phyloP scores from a whole-genome alignment of 2,329 filamentous ascomycete genomes.

The Diaporthe ampelina region DNA sequence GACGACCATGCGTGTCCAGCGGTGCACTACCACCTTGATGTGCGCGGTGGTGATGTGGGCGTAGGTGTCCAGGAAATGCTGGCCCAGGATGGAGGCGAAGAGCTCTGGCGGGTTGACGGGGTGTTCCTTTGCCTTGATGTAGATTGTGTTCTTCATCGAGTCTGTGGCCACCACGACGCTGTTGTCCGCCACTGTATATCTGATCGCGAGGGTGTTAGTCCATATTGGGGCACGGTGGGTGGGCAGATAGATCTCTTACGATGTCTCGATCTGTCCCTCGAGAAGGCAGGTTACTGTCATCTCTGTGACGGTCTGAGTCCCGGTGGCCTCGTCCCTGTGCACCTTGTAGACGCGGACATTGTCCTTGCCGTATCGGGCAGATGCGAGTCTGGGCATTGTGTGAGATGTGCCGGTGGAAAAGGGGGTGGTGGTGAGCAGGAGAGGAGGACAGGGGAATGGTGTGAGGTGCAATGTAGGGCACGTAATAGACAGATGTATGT shows the following conservation, averaged over 20 bases:
- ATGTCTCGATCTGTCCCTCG: conserved; percentile 90
- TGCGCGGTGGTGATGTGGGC: conserved; percentile 88
- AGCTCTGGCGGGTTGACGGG: conserved; percentile 94
- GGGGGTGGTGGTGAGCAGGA: neutral
- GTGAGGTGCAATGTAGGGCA: conserved; percentile 8
- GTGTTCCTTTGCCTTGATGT: conserved; percentile 94
- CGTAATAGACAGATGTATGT: neutral
- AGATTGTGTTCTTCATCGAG: conserved; percentile 97
- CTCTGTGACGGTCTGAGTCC: conserved; percentile 88
- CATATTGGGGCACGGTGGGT: neutral
- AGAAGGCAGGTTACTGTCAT: conserved; percentile 95
- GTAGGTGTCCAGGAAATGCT: conserved; percentile 92
- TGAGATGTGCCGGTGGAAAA: conserved; percentile 3
- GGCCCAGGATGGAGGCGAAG: conserved; percentile 85
- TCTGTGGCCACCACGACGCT: conserved; percentile 95
- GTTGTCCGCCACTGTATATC: conserved; percentile 95
- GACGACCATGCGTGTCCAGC: conserved; percentile 90
- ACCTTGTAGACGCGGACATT: conserved; percentile 99
- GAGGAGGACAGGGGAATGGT: neutral
- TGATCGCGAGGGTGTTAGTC: conserved; percentile 53
- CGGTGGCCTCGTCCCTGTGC: conserved; percentile 81
- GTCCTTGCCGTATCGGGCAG: conserved; percentile 91
- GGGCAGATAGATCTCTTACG: conserved; percentile 63
- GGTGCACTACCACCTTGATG: conserved; percentile 85
- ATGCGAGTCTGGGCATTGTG: conserved; percentile 68